These are phyloP conservation scores for Rhodotorula sp. DNA, from an alignment of 1,284 basidiomycete species.

Conservation along the genomic window DNA sequence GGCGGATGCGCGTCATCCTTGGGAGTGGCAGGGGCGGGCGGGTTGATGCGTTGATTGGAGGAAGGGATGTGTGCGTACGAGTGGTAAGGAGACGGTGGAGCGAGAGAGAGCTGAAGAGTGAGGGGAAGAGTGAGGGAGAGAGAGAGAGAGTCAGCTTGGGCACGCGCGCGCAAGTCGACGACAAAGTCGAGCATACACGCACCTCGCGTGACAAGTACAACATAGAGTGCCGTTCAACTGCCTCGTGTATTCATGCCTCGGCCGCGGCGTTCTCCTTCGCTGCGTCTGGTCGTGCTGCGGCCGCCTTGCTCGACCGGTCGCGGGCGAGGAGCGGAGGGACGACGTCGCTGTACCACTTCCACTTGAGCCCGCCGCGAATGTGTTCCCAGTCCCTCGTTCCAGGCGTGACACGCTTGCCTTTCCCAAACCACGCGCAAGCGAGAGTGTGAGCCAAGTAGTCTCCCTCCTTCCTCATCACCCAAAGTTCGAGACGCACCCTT, in stretches of 20 bases:
- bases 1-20: slow-evolving; percentile 41
- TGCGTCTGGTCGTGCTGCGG: not conserved
- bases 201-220: slow-evolving; percentile 10
- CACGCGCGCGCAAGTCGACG: too few relatives aligned
- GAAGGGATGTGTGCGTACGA: not conserved
- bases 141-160: not conserved
- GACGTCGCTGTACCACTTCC: slow-evolving; percentile 49
- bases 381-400: slow-evolving; percentile 47
- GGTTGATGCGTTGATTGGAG: not conserved
- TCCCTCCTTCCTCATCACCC: not conserved
- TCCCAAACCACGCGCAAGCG: not conserved
- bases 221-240: not conserved
- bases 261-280: not conserved
- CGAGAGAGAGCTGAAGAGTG: not conserved
- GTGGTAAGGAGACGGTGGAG: too few relatives aligned
- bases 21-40: not conserved
- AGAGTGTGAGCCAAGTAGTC: not conserved
- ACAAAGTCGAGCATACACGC: too few relatives aligned
- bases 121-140: not conserved
- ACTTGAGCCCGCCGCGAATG: slow-evolving; percentile 53
- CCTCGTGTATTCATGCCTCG: not conserved
- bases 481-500: slow-evolving; percentile 58
- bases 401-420: slow-evolving; percentile 51
- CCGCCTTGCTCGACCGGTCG: not conserved
- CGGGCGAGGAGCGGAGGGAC: slow-evolving; percentile 22